These are phyloP conservation scores for Solanum okadae DNA, from an alignment of 257 asterid species.

Conservation along the genomic window DNA sequence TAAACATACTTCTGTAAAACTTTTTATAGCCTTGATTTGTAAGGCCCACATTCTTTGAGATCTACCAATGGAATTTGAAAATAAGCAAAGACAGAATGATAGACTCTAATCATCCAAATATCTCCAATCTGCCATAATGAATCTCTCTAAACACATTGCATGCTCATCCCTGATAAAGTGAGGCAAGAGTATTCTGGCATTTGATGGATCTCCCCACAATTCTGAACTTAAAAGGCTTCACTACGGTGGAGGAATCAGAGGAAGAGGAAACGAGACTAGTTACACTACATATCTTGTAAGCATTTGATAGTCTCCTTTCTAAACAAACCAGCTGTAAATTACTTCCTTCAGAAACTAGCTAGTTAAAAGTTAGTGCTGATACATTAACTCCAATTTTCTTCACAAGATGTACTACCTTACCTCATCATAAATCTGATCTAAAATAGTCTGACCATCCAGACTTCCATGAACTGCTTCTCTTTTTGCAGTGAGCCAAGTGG, in stretches of 20 bases:
- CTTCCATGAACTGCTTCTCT: slow-evolving; percentile 33
- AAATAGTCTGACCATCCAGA: slow-evolving; percentile 71
- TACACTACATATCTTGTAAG: neutral
- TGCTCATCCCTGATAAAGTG: neutral
- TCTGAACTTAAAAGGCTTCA: neutral
- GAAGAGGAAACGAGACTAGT: neutral
- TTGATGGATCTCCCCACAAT: neutral
- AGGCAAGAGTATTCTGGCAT: neutral
- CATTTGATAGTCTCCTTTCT: neutral
- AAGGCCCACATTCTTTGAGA: neutral
- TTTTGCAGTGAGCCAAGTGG: slow-evolving; percentile 74
- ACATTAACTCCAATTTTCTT: neutral
- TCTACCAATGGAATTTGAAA: neutral
- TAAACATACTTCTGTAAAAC: neutral
- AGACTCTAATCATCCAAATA: neutral
- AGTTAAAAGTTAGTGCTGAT: neutral
- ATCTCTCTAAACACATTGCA: neutral
- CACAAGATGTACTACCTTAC: slow-evolving; percentile 20
- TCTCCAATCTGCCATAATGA: neutral
- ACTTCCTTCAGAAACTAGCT: neutral
- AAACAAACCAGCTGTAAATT: neutral
- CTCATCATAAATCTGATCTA: slow-evolving; percentile 55
- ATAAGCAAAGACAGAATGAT: neutral
- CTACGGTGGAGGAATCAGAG: neutral
- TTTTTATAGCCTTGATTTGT: neutral